Evolutionary conservation across 768 basidiomycete genomes (phyloP), one percentile per base, ranked within the genome.

Genomic region (Mycena latifolia): DNA sequence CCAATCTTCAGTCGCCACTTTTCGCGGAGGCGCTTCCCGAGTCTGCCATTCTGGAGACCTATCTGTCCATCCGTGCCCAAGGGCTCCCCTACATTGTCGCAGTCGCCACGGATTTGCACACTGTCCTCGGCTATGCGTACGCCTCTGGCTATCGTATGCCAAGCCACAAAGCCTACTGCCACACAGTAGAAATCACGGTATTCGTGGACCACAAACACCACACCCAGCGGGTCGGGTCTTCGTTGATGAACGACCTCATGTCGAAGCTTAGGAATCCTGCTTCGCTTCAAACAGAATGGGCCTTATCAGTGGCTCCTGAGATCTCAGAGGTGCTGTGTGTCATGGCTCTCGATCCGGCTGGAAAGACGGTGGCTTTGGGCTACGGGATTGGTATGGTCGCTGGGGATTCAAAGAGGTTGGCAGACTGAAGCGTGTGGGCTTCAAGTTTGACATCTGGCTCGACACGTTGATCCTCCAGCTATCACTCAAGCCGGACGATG

Each of bases 331-430:
- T 71, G 39, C 27, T 73, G 20, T 52, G 66, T 20, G n/a, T 73
- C n/a, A 71, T 74, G 72, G 62, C 70, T 2, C 18, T 74, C 37
- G 69, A 73, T 28, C 45, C 41, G 31, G 65, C 65, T 17, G 69
- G 65, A 2, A 50, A 7, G 65, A 54, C 27, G 57, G 56, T 7
- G 74, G 74, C 17, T 66, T 47, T 22, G 69, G 70, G 5, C 58
- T 73, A 22, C 63, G 65, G 14, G 72, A 68, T 55, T 75, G 69
- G 69, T 74, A 74, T 65, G 52, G 18, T 6, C 66, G 71, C 14
- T 75, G 66, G 65, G 73, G 69, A 33, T 72, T 74, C 37, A 50
- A 55, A 39, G 61, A 71, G 55, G 69, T 71, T n/a, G 73, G 70
- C 29, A 60, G 57, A 22, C 27, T 71, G 59, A 69, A 68, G 52